Conservation (phyloP, 179 eudicot genomes). For the Spinacia oleracea region DNA sequence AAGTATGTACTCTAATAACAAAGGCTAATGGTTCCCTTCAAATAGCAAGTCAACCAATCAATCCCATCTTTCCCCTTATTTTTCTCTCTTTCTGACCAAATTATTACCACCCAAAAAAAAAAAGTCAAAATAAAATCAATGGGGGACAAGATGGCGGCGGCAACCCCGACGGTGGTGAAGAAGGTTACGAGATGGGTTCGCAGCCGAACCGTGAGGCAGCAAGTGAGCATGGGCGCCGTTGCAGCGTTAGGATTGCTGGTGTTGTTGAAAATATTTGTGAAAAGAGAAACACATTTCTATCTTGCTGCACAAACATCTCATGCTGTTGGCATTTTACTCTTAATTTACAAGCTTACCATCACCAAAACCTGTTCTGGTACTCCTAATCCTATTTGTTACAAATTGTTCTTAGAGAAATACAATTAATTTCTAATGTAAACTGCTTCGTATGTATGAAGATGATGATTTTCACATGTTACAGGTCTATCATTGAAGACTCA, state of each 20-base stretch:
- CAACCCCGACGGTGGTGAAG: constrained; percentile 17
- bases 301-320: constrained; percentile 61
- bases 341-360: constrained; percentile 68
- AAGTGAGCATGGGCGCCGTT: constrained; percentile 41
- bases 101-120: neutral
- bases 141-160: neutral
- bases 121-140: neutral
- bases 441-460: too few relatives aligned
- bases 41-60: neutral
- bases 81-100: neutral
- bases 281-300: constrained; percentile 46
- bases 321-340: constrained; percentile 53
- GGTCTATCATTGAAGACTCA: constrained; percentile 79
- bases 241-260: constrained; percentile 41
- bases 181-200: constrained; percentile 45
- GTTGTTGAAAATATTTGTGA: constrained; percentile 39
- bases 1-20: too few relatives aligned
- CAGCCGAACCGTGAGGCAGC: constrained; percentile 53
- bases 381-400: neutral
- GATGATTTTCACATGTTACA: constrained; percentile 15
- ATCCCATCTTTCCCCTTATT: neutral
- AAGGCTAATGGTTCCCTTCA: neutral
- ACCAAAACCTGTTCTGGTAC: constrained; percentile 69
- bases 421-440: too few relatives aligned
- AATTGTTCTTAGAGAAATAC: too few relatives aligned